Evolutionary conservation across 1,284 basidiomycete genomes (phyloP).

Genomic region (Cerioporus squamosus): DNA sequence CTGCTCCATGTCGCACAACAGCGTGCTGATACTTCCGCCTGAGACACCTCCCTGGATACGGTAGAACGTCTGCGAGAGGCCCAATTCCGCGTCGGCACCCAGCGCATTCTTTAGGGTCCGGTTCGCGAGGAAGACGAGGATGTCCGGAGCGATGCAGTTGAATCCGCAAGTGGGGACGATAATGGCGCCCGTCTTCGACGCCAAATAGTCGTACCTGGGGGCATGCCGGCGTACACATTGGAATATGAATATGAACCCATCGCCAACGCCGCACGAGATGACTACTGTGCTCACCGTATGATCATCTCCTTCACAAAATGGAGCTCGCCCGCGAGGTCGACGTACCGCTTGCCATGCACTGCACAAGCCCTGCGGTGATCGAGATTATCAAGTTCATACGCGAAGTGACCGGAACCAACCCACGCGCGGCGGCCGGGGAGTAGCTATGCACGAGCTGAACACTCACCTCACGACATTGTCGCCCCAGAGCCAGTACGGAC

Average conservation of each 20-base stretch:
- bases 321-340: slow-evolving; percentile 66
- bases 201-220: slow-evolving; percentile 67
- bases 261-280: too few relatives aligned
- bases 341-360: slow-evolving; percentile 60
- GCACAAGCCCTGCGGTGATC: slow-evolving; percentile 47
- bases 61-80: slow-evolving; percentile 48
- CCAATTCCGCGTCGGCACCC: slow-evolving; percentile 37
- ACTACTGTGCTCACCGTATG: slow-evolving; percentile 34
- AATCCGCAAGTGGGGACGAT: slow-evolving; percentile 76
- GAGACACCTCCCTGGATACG: slow-evolving; percentile 54
- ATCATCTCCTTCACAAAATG: slow-evolving; percentile 59
- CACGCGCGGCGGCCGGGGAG: too few relatives aligned
- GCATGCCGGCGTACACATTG: too few relatives aligned
- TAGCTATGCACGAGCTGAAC: too few relatives aligned
- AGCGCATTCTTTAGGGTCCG: slow-evolving; percentile 46
- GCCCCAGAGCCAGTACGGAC: slow-evolving; percentile 70
- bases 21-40: slow-evolving; percentile 70
- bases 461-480: slow-evolving; percentile 62
- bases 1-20: slow-evolving; percentile 52
- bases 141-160: slow-evolving; percentile 75
- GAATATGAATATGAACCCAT: background rate
- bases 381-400: background rate
- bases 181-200: slow-evolving; percentile 65
- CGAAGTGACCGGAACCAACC: too few relatives aligned
- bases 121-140: slow-evolving; percentile 60